Evolutionary conservation across 208 protist species (phyloP), one percentile per base, ranked within the genome.

Genomic region (Acanthamoeba castellanii): DNA sequence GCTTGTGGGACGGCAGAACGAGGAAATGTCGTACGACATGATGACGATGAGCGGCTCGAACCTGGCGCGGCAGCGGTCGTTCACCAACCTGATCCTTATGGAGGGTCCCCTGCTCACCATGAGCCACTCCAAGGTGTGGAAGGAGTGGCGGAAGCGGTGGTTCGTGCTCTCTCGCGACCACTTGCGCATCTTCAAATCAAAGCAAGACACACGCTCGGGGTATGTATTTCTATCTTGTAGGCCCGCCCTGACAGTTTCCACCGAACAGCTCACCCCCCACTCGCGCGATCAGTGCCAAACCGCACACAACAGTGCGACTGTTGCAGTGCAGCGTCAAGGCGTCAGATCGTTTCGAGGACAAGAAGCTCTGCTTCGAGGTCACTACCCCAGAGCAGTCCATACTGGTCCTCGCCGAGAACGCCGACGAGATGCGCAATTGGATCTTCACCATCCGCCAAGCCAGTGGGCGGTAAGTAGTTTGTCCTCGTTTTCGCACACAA

Each of bases 61-160:
- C 5, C 30, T 87, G 4, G 5, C 78, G 13, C 8, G 78, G 8
- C 78, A 87, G 50, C 45, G 78, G 42, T 87, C 78, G 18, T 42
- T 64, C 14, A 87, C 50, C 50, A 42, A 42, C 22, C 11, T 87
- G 27, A n/a, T 32, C 5, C 42, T 87, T 20, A 9, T 87, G 50
- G 78, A 87, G 50, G 78, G 78, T 11, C 32, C 47, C 30, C 78
- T 87, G 27, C 47, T 87, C 16, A 87, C 78, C 47, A 87, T 87
- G 78, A 87, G 78, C 50, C 78, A 87, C 78, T 64, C 47, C 50
- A 87, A 87, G 47, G 78, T 87, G 50, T 87, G 78, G 78, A 87
- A 87, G 30, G 78, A 87, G 50, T 87, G 78, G 78, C 78, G 78
- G 27, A 87, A 87, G 50, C 78, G 78, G 30, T 87, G 78, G 78